These are phyloP conservation scores for Suhomyces vadensis DNA, from an alignment of 805 yeast genomes.

Conservation along the genomic window DNA sequence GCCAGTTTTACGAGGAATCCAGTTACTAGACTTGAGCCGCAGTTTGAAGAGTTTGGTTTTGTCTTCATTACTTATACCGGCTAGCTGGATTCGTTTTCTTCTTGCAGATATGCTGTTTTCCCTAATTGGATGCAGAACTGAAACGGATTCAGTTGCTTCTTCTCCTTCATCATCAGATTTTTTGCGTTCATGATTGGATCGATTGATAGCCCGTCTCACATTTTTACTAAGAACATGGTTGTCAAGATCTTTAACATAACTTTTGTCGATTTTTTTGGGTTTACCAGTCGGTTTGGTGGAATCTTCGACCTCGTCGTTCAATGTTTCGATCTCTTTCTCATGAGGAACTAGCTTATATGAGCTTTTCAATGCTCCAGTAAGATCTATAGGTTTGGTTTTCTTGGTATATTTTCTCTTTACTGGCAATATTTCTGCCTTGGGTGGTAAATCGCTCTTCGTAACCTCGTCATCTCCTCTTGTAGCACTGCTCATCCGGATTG, in stretches of 20 bases:
- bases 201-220: constrained; percentile 11
- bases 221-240: constrained; percentile 11
- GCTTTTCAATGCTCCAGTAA: constrained; percentile 12
- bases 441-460: not conserved
- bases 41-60: not conserved
- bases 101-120: constrained; percentile 1
- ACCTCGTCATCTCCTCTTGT: not conserved
- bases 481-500: not conserved
- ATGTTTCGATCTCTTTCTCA: constrained; percentile 6
- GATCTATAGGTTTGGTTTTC: constrained; percentile 12
- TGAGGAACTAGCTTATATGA: constrained; percentile 11
- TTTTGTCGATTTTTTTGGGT: constrained; percentile 11
- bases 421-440: not conserved
- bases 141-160: not conserved
- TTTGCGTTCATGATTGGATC: constrained; percentile 1
- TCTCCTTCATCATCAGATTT: not conserved
- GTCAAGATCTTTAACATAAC: constrained; percentile 14
- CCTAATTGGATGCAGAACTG: not conserved
- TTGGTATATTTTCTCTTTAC: constrained; percentile 8
- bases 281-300: constrained; percentile 3
- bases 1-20: constrained; percentile 2
- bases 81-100: not conserved
- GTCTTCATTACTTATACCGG: not conserved
- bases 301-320: constrained; percentile 8
- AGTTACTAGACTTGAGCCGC: not conserved